phyloP scores from a whole-genome alignment of 2,329 filamentous ascomycete species.

The Talaromyces sp. region DNA sequence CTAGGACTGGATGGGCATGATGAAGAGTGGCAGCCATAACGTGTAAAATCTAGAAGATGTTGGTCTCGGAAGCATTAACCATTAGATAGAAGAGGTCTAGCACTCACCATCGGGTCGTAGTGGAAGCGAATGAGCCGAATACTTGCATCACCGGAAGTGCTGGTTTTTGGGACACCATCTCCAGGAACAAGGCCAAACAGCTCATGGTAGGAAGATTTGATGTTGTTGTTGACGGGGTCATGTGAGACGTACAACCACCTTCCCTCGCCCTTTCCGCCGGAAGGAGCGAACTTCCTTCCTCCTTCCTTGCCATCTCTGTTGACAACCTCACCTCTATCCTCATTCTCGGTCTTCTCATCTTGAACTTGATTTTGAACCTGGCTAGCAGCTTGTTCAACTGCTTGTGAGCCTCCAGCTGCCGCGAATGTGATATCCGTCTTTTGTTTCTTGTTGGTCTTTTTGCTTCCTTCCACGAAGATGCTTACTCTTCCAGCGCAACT shows the following conservation, averaged over 20 bases:
- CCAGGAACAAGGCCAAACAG: slow-evolving; percentile 42
- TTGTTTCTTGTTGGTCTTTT: slow-evolving; percentile 26
- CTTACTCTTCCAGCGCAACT: slow-evolving; percentile 85
- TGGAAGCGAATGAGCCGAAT: slow-evolving; percentile 68
- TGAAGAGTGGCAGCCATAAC: slow-evolving; percentile 69
- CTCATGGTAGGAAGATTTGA: slow-evolving; percentile 28
- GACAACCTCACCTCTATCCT: slow-evolving; percentile 17
- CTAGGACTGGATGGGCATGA: slow-evolving; percentile 69
- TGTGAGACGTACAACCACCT: slow-evolving; percentile 87
- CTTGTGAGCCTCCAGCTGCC: background rate
- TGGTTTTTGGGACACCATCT: slow-evolving; percentile 26
- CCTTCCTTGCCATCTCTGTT: slow-evolving; percentile 16
- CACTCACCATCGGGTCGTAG: slow-evolving; percentile 85
- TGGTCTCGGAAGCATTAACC: background rate
- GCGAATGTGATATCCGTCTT: background rate
- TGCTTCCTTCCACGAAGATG: slow-evolving; percentile 78
- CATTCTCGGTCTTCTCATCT: slow-evolving; percentile 10
- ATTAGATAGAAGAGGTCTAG: background rate
- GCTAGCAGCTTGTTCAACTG: background rate
- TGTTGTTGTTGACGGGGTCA: slow-evolving; percentile 52
- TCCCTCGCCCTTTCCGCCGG: slow-evolving; percentile 80
- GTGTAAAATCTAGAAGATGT: slow-evolving; percentile 68
- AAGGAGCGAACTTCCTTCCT: slow-evolving; percentile 47
- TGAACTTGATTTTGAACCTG: background rate
- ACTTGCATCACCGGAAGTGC: slow-evolving; percentile 32